Evolutionary conservation across 1,284 basidiomycete genomes (phyloP).

Genomic region (Tilletia indica): DNA sequence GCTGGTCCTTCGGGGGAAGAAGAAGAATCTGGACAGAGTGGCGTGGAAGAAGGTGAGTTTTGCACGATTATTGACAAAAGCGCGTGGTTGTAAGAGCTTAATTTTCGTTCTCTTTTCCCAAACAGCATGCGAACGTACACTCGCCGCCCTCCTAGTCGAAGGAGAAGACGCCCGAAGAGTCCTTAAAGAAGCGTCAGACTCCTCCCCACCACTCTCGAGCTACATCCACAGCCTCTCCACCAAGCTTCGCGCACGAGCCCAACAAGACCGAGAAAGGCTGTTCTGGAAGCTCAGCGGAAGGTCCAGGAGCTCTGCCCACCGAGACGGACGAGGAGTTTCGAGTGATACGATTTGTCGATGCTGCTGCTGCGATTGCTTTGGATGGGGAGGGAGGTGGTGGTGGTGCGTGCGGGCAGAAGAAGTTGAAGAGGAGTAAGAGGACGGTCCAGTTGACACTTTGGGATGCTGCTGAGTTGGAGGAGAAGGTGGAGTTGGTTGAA

Average conservation of each 20-base stretch:
- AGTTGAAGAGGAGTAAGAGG: conserved; percentile 19
- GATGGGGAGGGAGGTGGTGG: neutral
- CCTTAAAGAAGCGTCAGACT: conserved; percentile 5
- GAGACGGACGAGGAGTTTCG: conserved; percentile 74
- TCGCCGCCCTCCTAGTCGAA: conserved; percentile 22
- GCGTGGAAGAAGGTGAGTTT: neutral
- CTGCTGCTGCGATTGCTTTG: conserved; percentile 52
- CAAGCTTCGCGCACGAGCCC: conserved; percentile 12
- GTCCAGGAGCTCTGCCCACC: conserved; percentile 69
- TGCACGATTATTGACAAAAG: too few species aligned
- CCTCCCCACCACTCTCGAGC: conserved; percentile 11
- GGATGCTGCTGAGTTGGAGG: conserved; percentile 23
- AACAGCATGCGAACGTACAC: conserved; percentile 24
- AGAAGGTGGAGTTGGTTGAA: conserved; percentile 12
- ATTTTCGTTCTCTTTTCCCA: neutral
- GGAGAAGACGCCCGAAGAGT: conserved; percentile 25
- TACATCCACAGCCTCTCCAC: conserved; percentile 20
- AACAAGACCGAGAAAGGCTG: conserved; percentile 19
- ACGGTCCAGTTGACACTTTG: conserved; percentile 43
- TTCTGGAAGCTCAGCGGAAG: conserved; percentile 15
- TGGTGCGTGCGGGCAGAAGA: neutral
- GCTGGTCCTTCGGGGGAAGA: conserved; percentile 14
- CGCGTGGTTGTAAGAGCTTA: too few species aligned
- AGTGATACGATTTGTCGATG: conserved; percentile 73
- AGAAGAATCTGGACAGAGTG: conserved; percentile 2